Evolutionary conservation across 495 filamentous ascomycete species (phyloP).

Genomic region (Daldinia concentrica): DNA sequence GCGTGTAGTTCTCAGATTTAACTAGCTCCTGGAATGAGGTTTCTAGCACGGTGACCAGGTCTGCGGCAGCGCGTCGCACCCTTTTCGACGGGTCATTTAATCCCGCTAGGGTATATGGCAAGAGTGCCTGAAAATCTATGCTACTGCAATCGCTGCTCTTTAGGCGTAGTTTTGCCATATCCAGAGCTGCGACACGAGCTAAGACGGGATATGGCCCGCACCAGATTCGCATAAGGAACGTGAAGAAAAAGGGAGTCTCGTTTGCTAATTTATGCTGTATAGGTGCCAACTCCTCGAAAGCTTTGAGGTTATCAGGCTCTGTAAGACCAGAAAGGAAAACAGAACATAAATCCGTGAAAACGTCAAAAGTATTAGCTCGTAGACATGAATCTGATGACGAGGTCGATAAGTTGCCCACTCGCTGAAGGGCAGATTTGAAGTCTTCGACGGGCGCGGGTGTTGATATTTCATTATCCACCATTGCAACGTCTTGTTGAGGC

Average conservation of each 20-base stretch:
- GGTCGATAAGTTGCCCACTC: conserved; percentile 47
- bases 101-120: conserved; percentile 79
- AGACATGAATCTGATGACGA: conserved; percentile 61
- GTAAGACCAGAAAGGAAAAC: conserved; percentile 69
- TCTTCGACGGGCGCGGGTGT: conserved; percentile 26
- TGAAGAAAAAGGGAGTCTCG: conserved; percentile 72
- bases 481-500: conserved; percentile 61
- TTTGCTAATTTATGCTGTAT: conserved; percentile 64
- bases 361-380: conserved; percentile 48
- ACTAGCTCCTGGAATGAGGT: conserved; percentile 36
- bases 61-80: conserved; percentile 77
- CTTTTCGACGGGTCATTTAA: conserved; percentile 76
- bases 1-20: conserved; percentile 35
- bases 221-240: conserved; percentile 80
- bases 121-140: conserved; percentile 77
- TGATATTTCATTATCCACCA: conserved; percentile 54
- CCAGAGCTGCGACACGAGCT: conserved; percentile 73
- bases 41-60: conserved; percentile 63
- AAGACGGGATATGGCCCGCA: conserved; percentile 73
- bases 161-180: conserved; percentile 63
- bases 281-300: conserved; percentile 67
- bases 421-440: conserved; percentile 42
- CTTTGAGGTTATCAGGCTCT: conserved; percentile 59
- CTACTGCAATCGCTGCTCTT: conserved; percentile 55
- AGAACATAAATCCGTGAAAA: conserved; percentile 67